Base-by-base conservation (phyloP, 2,329 filamentous ascomycete species). In the Cladosporium sp. region DNA sequence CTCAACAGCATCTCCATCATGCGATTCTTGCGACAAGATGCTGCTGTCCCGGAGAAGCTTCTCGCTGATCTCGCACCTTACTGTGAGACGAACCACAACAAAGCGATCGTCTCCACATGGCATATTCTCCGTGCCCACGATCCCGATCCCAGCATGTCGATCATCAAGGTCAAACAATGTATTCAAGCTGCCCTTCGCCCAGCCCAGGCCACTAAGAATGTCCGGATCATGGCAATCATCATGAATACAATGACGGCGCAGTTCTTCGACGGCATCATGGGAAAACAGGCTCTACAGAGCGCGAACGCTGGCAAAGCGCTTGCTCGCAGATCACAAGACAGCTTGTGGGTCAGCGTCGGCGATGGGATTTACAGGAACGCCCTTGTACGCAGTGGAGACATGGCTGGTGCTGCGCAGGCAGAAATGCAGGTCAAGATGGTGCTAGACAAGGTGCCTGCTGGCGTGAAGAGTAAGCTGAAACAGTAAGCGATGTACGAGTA, bases 211-310 rank as follows among this genome's bases (percentile, higher is more conserved):
- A 88, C 90, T 10, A 83, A 84, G 64, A 97, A 97, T 75, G 87
- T 87, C 33, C 91, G 96, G 69, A 89, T 93, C 63, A 85, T 93
- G n/a, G 89, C 89, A 57, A 90, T 97, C 69, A 89, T 90, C 6
- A 86, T 97, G 66, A 93, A 89, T 70, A 89, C 95, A 69, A 96
- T 97, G 90, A 90, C 91, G 62, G 88, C 86, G 73, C 86, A 88
- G 61, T 90, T 97, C 73, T 97, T 93, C 77, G 89, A 89, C 55
- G 90, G 90, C 66, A 89, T 93, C 16, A 87, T 96, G 4, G 92
- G 92, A 59, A 79, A 80, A 44, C 81, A 84, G 69, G 79, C 86
- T 1, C 79, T 84, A 53, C 83, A 83, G 66, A 85, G 84, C 55
- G 77, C 74, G 65, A 81, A 64, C 70, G 82, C 67, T 71, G 80